Evolutionary conservation across 306 rosid genomes (phyloP), one percentile per base, ranked within the genome.

Genomic region (Inga laurina): DNA sequence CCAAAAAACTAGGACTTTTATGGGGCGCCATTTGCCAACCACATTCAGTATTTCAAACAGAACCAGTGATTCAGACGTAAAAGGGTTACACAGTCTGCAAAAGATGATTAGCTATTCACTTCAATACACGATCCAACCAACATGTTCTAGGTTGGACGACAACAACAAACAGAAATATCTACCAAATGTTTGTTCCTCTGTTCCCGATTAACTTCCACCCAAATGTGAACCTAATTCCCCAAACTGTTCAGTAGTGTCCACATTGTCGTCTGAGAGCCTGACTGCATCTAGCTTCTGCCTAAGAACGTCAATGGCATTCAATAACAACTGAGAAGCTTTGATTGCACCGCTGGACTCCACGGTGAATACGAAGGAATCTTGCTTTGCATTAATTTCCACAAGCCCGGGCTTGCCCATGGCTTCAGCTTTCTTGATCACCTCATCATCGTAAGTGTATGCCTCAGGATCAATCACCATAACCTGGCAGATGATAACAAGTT

Each of bases 331-430:
- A 83, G 95, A 90, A 80, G 99, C 85, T 89, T 97, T 97, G 24
- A 97, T 21, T 3, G 97, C 99, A 80, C 99, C 97, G 0, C 97
- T 97, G 34, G 99, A 89, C 83, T 97, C 99, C 14, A 97, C 97
- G 1, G 97, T 90, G 90, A 97, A 97, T 69, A 97, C 90, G 87
- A 97, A 94, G 80, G 97, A 86, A 82, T 97, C 99, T 88, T 91
- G 98, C 81, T 43, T 97, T 8, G 97, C 99, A 81, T 59, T 86
- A 70, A 96, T 92, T 68, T 96, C 99, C 48, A 94, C 91, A 72
- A 96, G 97, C 77, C 98, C 98, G 8, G 98, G 82, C 84, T 92
- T 96, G 68, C 99, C 99, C 98, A 96, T 92, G 34, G 99, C 92
- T 79, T 96, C 97, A 4, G 99, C 98, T 74, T 92, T 96, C 92